Percentiles rank a stretch among this genome's conserved stretches.
Conservation (phyloP, 2,329 filamentous ascomycete species). For the Cordyceps cateniannulata region DNA sequence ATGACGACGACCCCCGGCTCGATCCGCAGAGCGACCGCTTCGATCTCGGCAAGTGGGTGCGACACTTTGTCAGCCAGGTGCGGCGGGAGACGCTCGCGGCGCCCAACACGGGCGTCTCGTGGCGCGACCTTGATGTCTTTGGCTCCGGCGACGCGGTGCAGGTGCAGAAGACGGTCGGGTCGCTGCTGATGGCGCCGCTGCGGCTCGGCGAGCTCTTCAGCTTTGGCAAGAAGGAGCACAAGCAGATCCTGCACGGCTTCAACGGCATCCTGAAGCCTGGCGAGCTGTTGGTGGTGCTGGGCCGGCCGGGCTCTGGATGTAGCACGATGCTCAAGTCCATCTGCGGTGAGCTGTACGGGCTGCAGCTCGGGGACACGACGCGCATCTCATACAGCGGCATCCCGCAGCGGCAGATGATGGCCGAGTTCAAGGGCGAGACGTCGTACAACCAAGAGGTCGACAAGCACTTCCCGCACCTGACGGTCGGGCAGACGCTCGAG, state of each 20-base stretch:
- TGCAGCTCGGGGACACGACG: conserved; percentile 44
- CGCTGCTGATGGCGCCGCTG: conserved; percentile 51
- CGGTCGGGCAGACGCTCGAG: conserved; percentile 64
- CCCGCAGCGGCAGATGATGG: conserved; percentile 44
- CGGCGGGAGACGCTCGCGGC: conserved; percentile 49
- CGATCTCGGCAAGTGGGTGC: conserved; percentile 36
- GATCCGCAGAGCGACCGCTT: conserved; percentile 34
- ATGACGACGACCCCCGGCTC: conserved; percentile 33
- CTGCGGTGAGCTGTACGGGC: conserved; percentile 52
- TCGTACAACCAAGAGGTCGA: conserved; percentile 74
- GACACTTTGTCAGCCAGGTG: conserved; percentile 33
- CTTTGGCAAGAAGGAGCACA: conserved; percentile 37
- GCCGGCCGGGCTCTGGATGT: conserved; percentile 59
- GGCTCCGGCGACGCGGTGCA: conserved; percentile 62
- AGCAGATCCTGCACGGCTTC: conserved; percentile 57
- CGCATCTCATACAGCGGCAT: conserved; percentile 58
- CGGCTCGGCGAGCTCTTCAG: conserved; percentile 50
- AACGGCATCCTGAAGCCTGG: conserved; percentile 58
- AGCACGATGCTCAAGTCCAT: conserved; percentile 58
- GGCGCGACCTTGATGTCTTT: conserved; percentile 58
- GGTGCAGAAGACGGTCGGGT: conserved; percentile 60
- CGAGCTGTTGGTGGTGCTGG: conserved; percentile 64
- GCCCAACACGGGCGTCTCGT: conserved; percentile 53
- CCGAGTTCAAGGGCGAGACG: conserved; percentile 58
- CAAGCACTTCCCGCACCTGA: conserved; percentile 71